Base-by-base conservation (phyloP, 768 basidiomycete species). In the Exsudoporus frostii region DNA sequence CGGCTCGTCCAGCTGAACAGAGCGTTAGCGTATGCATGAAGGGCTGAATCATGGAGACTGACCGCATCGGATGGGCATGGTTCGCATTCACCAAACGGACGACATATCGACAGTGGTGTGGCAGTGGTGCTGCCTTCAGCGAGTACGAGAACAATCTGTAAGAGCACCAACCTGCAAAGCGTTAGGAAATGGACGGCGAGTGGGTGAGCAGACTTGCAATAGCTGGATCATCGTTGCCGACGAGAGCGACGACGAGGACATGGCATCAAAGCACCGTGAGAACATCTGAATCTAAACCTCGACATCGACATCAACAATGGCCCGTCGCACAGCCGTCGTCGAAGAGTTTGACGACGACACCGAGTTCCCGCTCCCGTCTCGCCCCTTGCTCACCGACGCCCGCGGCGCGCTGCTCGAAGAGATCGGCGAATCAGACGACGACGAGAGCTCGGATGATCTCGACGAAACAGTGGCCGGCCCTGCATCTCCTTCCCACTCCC, bases 261-360 rank as follows among this genome's bases (percentile, higher is more conserved):
- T 54, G 30, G 48, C 59, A 56, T 59, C 41, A 46, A 59, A 22
- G 15, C 6, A 60, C 34, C 69, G 68, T 71, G 70, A 22, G 68
- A 70, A 68, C 27, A 40, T 54, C 6, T 24, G 10, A 30, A 20
- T 44, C n/a, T 48, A 15, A 19, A n/a, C 48, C 13, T 51, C 34
- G 17, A 34, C 59, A 1, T 50, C 32, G 11, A 53, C 64, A 45
- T 48, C 48, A 14, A 66, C 54, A 63, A 90, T 90, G 88, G 83
- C 86, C 57, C 86, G 86, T 60, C 78, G 84, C 68, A 73, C 83
- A 65, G 84, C 82, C 57, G 76, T 84, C 56, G 78, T 83, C 55
- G 83, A 82, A 54, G 91, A 91, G 65, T 96, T 95, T 64, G 92
- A 96, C 81, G 94, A 97, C 74, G 93, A 96, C 64, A 92, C 90